Percentiles rank a stretch among this genome's conserved stretches.
Conservation (phyloP, 257 asterid genomes). For the Marsdenia floribunda region DNA sequence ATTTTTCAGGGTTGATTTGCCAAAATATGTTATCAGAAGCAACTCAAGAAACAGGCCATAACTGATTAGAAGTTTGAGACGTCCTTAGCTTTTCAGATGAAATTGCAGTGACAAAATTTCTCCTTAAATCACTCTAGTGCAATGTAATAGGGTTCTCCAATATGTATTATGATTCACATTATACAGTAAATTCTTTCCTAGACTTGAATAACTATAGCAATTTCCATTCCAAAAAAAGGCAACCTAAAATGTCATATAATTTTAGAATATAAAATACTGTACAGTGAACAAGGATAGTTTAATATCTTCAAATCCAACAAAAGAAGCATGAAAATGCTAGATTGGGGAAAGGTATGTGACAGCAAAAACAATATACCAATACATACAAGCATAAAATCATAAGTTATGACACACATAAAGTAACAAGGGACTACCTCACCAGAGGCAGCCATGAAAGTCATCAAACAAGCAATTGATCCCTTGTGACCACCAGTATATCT, state of each 20-base stretch:
- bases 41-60: not conserved
- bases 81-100: not conserved
- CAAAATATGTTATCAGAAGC: not conserved
- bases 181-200: not conserved
- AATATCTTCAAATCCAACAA: not conserved
- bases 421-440: slow-evolving; percentile 65
- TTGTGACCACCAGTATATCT: slow-evolving; percentile 97
- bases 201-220: not conserved
- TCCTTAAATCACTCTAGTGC: not conserved
- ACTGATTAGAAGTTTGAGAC: not conserved
- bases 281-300: not conserved
- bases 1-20: not conserved
- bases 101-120: not conserved
- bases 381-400: not conserved
- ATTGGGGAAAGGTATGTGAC: not conserved
- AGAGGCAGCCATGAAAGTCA: slow-evolving; percentile 86
- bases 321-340: not conserved
- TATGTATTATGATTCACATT: not conserved
- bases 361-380: not conserved
- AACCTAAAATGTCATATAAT: not conserved
- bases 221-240: not conserved
- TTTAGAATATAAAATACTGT: not conserved
- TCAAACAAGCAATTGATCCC: slow-evolving; percentile 86
- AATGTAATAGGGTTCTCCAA: not conserved
- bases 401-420: slow-evolving; percentile 1